phyloP scores from a whole-genome alignment of 192 early-diverging fungal species.

The Entomortierella parvispora region DNA sequence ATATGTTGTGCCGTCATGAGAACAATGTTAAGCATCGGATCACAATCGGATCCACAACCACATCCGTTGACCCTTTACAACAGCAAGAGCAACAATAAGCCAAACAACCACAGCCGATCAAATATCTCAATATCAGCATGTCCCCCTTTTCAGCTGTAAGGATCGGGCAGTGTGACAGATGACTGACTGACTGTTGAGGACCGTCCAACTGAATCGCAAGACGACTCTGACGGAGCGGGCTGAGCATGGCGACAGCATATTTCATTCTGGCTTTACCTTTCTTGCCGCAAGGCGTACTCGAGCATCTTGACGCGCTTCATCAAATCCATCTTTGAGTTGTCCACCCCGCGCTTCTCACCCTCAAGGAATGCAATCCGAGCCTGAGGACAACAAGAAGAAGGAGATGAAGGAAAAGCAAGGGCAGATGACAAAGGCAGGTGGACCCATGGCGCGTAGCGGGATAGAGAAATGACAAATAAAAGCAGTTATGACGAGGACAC shows the following conservation, averaged over 20 bases:
- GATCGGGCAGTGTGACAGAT: background rate
- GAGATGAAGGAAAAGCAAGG: background rate
- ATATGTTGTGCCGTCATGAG: background rate
- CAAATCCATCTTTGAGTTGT: conserved; percentile 79
- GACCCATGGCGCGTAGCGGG: background rate
- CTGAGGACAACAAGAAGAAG: conserved; percentile 52
- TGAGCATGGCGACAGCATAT: too few relatives aligned
- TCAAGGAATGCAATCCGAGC: conserved; percentile 79
- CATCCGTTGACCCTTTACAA: conserved; percentile 22
- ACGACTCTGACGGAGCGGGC: too few relatives aligned
- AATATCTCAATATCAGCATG: background rate
- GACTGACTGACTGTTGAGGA: background rate
- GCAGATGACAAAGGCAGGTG: too few relatives aligned
- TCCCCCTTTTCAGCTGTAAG: background rate
- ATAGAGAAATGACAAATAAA: conserved; percentile 3
- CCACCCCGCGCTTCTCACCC: conserved; percentile 80
- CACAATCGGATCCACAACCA: background rate
- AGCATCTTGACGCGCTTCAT: conserved; percentile 87
- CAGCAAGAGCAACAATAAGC: conserved; percentile 14
- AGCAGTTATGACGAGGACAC: conserved; percentile 1
- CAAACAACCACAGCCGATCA: conserved; percentile 19
- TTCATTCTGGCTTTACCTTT: conserved; percentile 65
- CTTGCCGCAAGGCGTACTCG: conserved; percentile 79
- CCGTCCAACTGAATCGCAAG: too few relatives aligned
- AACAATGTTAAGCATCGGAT: background rate